Conservation (phyloP, 1,284 basidiomycete species). For the Amylostereum areolatum region DNA sequence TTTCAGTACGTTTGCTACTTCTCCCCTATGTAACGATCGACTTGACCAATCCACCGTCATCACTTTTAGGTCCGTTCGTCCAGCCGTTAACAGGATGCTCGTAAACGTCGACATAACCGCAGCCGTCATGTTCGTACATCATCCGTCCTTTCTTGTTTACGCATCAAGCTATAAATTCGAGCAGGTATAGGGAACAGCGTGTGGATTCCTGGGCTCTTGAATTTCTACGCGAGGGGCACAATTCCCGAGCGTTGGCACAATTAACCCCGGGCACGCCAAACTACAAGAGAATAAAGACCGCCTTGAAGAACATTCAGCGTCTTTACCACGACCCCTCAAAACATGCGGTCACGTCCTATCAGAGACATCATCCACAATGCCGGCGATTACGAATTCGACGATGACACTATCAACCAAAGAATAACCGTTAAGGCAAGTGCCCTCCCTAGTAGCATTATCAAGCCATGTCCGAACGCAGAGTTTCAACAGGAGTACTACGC, state of each 20-base stretch:
- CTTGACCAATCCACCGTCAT: neutral
- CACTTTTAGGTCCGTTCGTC: constrained; percentile 36
- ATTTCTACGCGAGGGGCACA: constrained; percentile 5
- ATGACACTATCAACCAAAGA: constrained; percentile 17
- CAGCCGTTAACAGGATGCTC: constrained; percentile 31
- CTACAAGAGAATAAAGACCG: constrained; percentile 7
- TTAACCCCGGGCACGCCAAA: constrained; percentile 3
- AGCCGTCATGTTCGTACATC: constrained; percentile 31
- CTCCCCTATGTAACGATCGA: neutral
- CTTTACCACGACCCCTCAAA: constrained; percentile 2
- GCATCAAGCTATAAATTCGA: too few relatives aligned
- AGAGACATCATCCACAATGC: constrained; percentile 16
- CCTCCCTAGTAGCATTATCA: neutral
- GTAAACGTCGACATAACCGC: constrained; percentile 42
- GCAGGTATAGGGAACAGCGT: constrained; percentile 8
- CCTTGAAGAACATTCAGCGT: constrained; percentile 9
- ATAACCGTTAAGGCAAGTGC: constrained; percentile 28
- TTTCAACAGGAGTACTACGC: constrained; percentile 30
- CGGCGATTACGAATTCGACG: constrained; percentile 24
- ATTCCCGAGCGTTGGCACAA: neutral
- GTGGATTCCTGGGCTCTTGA: constrained; percentile 6
- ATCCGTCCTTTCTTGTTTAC: neutral
- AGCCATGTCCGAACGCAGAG: neutral
- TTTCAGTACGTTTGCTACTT: constrained; percentile 33
- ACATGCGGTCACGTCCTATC: constrained; percentile 15